Evolutionary conservation across 78 protist genomes (phyloP), one percentile per base, ranked within the genome.

Genomic region (Dictyostelium brefeldianum): DNA sequence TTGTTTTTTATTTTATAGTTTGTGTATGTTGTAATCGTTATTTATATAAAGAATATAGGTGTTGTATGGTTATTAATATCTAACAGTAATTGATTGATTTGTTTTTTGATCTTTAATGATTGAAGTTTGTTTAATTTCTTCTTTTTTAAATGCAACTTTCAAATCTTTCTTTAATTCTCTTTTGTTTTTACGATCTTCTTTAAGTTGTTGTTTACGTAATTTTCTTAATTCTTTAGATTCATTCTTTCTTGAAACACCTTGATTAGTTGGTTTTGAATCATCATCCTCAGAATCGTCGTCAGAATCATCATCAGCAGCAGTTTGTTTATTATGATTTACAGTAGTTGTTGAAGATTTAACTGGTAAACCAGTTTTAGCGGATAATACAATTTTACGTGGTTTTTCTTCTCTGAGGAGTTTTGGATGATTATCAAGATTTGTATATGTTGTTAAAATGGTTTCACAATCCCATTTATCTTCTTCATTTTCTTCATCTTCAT

Each of bases 341-440:
- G 47, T 74, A n/a, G n/a, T 18, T 1, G 70, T 20, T 12, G 65
- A 27, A 9, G 67, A 74, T 65, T 29, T 29, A 4, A 83, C 5
- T 54, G 91, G 91, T 41, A 85, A 75, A 62, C 92, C 92, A 82
- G 90, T 82, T 53, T 85, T 73, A 27, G 53, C 67, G 7, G 78
- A 54, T 17, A 85, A 43, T 59, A 75, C 56, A 25, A 85, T 85
- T 50, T 20, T 89, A 20, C 82, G 18, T 11, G 46, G 43, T 7
- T 11, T 29, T 20, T 65, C 96, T 64, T 95, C 97, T 56, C 54
- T 90, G 25, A 95, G 83, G 15, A 85, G 11, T n/a, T 27, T 22
- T 62, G 97, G 97, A 80, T 95, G 97, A 77, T 95, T 95, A 20
- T 95, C 77, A 3, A 95, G 50, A 71, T 92, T 93, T 18, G 97